Conservation (phyloP, 768 basidiomycete species). For the Coprinopsis cinerea region DNA sequence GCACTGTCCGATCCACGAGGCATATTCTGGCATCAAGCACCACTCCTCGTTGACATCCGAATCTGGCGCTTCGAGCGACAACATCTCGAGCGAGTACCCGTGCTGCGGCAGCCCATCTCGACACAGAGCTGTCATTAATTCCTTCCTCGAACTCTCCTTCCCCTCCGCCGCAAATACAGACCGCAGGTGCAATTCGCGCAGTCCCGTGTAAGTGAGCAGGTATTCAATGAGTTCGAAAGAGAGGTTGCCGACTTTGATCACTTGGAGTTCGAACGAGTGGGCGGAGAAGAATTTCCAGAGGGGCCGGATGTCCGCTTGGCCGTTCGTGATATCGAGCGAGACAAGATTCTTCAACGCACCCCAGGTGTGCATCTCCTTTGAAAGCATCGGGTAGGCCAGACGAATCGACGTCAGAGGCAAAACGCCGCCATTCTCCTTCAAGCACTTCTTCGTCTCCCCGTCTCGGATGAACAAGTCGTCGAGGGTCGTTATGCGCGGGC, state of each 20-base stretch:
- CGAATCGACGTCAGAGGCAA: background rate
- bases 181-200: background rate
- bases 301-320: background rate
- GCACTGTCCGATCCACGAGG: no score
- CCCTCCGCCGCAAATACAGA: background rate
- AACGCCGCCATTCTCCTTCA: background rate
- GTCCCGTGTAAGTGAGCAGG: background rate
- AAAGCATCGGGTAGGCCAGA: background rate
- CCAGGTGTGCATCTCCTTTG: background rate
- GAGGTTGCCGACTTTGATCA: background rate
- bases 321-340: conserved; percentile 3
- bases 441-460: background rate
- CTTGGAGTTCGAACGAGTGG: background rate
- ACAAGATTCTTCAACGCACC: background rate
- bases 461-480: conserved; percentile 3
- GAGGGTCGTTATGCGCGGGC: background rate
- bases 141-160: background rate
- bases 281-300: background rate
- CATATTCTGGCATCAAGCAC: no score
- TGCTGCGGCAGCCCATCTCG: no score
- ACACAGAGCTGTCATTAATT: no score
- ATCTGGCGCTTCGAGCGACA: no score
- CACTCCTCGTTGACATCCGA: no score
- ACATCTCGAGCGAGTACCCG: no score
- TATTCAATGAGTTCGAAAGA: background rate